Conservation (phyloP, 2,329 filamentous ascomycete genomes). For the Thelonectria olida region DNA sequence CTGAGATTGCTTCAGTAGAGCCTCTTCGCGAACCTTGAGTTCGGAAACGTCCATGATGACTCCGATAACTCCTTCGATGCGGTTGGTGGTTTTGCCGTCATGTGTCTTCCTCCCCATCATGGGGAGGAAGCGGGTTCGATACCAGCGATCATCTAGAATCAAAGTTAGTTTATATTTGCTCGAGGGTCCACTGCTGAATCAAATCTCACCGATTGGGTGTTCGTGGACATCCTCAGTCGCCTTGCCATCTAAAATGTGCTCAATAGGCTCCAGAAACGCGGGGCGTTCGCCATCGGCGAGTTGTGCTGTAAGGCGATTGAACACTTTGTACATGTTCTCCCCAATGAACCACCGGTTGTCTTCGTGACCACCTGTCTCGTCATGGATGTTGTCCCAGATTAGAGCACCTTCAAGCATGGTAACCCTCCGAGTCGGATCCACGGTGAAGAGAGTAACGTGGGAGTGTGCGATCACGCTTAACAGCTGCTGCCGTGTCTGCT, state of each 20-base stretch:
- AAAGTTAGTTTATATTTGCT: slow-evolving; percentile 14
- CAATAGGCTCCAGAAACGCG: slow-evolving; percentile 66
- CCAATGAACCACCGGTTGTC: slow-evolving; percentile 64
- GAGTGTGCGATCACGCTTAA: slow-evolving; percentile 78
- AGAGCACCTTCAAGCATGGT: slow-evolving; percentile 76
- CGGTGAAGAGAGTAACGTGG: slow-evolving; percentile 78
- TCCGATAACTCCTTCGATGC: slow-evolving; percentile 77
- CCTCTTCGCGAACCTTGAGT: slow-evolving; percentile 70
- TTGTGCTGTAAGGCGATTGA: slow-evolving; percentile 59
- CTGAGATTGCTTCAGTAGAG: slow-evolving; percentile 69
- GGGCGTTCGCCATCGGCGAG: slow-evolving; percentile 54
- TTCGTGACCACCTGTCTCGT: slow-evolving; percentile 46
- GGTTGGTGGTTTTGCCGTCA: slow-evolving; percentile 56
- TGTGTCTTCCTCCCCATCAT: slow-evolving; percentile 65
- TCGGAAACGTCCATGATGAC: slow-evolving; percentile 85
- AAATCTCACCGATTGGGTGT: slow-evolving; percentile 60
- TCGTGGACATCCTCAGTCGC: slow-evolving; percentile 70
- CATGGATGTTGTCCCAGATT: slow-evolving; percentile 60
- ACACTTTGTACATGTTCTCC: slow-evolving; percentile 71
- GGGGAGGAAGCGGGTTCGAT: slow-evolving; percentile 76
- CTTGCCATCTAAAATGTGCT: slow-evolving; percentile 71
- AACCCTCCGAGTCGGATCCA: slow-evolving; percentile 69
- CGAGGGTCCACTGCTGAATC: too few species aligned
- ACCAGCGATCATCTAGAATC: slow-evolving; percentile 67
- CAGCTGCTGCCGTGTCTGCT: slow-evolving; percentile 74